Evolutionary conservation across 805 yeast species (phyloP).

Genomic region (Wickerhamiella nectarea): DNA sequence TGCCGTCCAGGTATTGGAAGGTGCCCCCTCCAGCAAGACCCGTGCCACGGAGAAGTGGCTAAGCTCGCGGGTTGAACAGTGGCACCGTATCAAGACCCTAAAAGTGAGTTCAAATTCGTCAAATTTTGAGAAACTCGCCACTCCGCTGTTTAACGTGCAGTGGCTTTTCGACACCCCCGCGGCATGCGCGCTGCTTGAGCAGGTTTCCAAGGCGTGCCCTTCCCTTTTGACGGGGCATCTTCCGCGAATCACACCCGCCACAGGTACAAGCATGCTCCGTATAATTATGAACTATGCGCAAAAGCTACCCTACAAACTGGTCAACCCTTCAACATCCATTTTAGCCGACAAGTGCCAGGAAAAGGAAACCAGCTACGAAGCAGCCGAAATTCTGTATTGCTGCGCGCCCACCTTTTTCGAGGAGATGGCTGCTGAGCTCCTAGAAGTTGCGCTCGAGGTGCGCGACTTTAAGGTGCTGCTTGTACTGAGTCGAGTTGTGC

Average conservation of each 20-base stretch:
- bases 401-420: background rate
- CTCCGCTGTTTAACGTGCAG: background rate
- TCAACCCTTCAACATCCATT: slow-evolving; percentile 3
- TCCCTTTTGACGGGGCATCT: background rate
- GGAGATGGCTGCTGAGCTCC: slow-evolving; percentile 5
- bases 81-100: background rate
- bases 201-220: background rate
- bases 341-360: slow-evolving; percentile 2
- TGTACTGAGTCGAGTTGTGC: background rate
- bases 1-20: background rate
- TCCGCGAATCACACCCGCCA: background rate
- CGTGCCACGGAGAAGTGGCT: slow-evolving; percentile 1
- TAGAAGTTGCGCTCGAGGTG: slow-evolving; percentile 1
- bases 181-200: background rate
- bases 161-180: background rate
- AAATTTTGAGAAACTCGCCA: background rate
- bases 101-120: background rate
- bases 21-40: background rate
- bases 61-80: background rate
- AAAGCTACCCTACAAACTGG: slow-evolving; percentile 1
- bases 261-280: background rate
- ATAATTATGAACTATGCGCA: background rate
- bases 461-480: background rate
- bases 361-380: background rate
- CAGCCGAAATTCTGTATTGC: background rate